Conservation (phyloP, 805 yeast species). For the Schwanniomyces vanrijiae region DNA sequence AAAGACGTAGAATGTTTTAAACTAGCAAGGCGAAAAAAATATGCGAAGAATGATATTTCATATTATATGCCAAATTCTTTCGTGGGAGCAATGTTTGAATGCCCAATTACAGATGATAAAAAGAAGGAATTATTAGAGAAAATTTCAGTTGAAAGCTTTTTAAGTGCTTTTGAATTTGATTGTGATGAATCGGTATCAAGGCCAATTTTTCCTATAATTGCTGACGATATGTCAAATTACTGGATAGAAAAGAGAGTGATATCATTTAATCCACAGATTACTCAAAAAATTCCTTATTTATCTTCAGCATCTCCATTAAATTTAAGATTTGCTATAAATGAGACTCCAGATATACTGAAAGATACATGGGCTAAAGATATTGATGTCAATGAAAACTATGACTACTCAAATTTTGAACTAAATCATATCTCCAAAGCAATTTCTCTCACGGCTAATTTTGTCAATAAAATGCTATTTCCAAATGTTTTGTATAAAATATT, state of each 20-base stretch:
- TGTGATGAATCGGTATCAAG: slow-evolving; percentile 36
- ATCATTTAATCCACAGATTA: slow-evolving; percentile 22
- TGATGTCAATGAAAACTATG: slow-evolving; percentile 52
- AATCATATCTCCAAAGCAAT: slow-evolving; percentile 27
- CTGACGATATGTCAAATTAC: slow-evolving; percentile 51
- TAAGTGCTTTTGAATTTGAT: slow-evolving; percentile 18
- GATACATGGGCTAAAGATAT: slow-evolving; percentile 49
- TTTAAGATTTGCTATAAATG: slow-evolving; percentile 31
- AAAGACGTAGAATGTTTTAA: slow-evolving; percentile 49
- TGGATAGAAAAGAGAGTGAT: slow-evolving; percentile 38
- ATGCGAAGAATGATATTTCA: slow-evolving; percentile 43
- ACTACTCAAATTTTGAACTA: slow-evolving; percentile 37
- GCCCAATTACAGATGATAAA: slow-evolving; percentile 34
- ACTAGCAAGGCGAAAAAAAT: slow-evolving; percentile 55
- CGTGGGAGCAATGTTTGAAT: slow-evolving; percentile 65
- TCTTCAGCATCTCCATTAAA: slow-evolving; percentile 48
- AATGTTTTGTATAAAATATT: slow-evolving; percentile 12
- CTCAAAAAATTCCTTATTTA: slow-evolving; percentile 57
- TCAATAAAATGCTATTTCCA: slow-evolving; percentile 21
- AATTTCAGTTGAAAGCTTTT: slow-evolving; percentile 11
- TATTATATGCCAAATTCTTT: slow-evolving; percentile 56
- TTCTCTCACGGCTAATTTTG: slow-evolving; percentile 19
- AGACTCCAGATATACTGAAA: slow-evolving; percentile 25
- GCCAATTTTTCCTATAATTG: slow-evolving; percentile 59
- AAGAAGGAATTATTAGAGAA: slow-evolving; percentile 20